Conservation (phyloP, 1,139 yeast species). For the Candida tetrigidarum region DNA sequence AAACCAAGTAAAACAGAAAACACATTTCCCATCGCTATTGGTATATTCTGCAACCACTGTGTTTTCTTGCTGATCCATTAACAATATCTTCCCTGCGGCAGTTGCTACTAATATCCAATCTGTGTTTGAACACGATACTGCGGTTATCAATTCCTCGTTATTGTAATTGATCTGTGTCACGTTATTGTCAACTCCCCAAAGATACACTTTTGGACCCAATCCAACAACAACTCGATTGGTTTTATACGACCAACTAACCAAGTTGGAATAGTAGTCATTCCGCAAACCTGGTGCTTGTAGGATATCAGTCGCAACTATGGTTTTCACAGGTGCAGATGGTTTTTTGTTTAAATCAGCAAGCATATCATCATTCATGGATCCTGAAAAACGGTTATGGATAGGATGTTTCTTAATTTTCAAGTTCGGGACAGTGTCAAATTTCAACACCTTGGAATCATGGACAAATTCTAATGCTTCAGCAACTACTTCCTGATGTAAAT, state of each 20-base stretch:
- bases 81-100: slow-evolving; percentile 27
- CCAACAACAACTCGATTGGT: slow-evolving; percentile 70
- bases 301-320: slow-evolving; percentile 19
- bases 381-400: background rate
- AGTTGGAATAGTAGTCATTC: slow-evolving; percentile 81
- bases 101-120: slow-evolving; percentile 61
- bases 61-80: slow-evolving; percentile 25
- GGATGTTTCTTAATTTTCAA: slow-evolving; percentile 3
- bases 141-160: slow-evolving; percentile 51
- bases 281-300: slow-evolving; percentile 77
- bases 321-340: slow-evolving; percentile 2
- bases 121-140: slow-evolving; percentile 57
- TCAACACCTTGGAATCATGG: slow-evolving; percentile 35
- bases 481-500: slow-evolving; percentile 26
- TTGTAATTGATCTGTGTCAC: slow-evolving; percentile 34
- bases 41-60: slow-evolving; percentile 14
- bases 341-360: background rate
- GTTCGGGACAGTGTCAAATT: slow-evolving; percentile 21
- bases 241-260: slow-evolving; percentile 71
- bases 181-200: slow-evolving; percentile 65
- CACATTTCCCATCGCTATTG: slow-evolving; percentile 29
- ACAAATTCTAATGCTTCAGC: slow-evolving; percentile 55
- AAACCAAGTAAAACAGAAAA: slow-evolving; percentile 70
- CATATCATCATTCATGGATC: background rate
- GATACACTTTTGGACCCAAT: slow-evolving; percentile 58